These are phyloP conservation scores for Opeltia flavorubescens DNA, from an alignment of 495 filamentous ascomycete genomes.

Conservation along the genomic window DNA sequence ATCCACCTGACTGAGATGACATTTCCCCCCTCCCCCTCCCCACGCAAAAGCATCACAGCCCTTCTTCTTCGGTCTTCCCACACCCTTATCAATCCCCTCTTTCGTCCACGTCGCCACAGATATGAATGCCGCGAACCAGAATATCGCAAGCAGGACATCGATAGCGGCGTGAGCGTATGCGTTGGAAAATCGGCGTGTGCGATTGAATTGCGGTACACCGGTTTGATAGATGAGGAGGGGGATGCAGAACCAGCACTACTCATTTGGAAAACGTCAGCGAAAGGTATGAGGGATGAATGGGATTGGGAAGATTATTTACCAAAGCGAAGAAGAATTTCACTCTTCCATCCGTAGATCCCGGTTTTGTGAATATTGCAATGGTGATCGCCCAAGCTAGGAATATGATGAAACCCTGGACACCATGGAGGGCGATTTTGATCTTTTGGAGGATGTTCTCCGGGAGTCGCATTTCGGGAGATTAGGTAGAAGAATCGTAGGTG, in stretches of 20 bases:
- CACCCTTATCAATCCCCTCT: slow-evolving; percentile 23
- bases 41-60: slow-evolving; percentile 40
- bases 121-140: slow-evolving; percentile 79
- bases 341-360: slow-evolving; percentile 48
- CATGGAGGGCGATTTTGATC: slow-evolving; percentile 34
- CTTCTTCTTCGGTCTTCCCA: slow-evolving; percentile 9
- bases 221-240: slow-evolving; percentile 73
- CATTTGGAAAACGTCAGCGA: neutral
- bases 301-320: slow-evolving; percentile 36
- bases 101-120: slow-evolving; percentile 58
- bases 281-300: neutral
- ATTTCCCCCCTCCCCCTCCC: slow-evolving; percentile 39
- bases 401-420: slow-evolving; percentile 47
- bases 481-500: too few relatives aligned
- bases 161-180: slow-evolving; percentile 67
- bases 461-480: slow-evolving; percentile 1
- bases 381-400: slow-evolving; percentile 60
- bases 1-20: slow-evolving; percentile 59
- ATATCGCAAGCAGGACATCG: slow-evolving; percentile 56
- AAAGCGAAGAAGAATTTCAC: slow-evolving; percentile 63
- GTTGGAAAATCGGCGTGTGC: slow-evolving; percentile 64
- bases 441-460: slow-evolving; percentile 6
- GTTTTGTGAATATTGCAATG: slow-evolving; percentile 57
- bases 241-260: slow-evolving; percentile 70
- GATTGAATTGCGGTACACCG: slow-evolving; percentile 72